These are phyloP conservation scores for Ophiostoma perfectum DNA, from an alignment of 2,329 filamentous ascomycete species.

Conservation along the genomic window DNA sequence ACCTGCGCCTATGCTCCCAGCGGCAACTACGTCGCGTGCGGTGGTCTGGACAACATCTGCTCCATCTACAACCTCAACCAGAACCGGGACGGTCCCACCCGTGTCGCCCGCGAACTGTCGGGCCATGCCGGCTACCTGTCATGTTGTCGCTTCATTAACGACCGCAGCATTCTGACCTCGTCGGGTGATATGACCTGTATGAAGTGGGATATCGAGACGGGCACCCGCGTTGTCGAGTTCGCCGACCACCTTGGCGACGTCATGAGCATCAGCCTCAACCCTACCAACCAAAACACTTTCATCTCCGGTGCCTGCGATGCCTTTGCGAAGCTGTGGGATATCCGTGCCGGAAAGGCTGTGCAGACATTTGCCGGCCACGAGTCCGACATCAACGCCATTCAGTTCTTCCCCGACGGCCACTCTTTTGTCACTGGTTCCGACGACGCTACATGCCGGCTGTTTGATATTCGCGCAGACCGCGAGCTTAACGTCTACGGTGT, in stretches of 20 bases:
- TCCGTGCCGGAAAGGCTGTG: conserved; percentile 93
- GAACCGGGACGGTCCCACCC: conserved; percentile 87
- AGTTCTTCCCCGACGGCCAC: conserved; percentile 98
- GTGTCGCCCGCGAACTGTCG: conserved; percentile 90
- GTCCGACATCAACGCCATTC: conserved; percentile 98
- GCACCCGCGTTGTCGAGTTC: conserved; percentile 94
- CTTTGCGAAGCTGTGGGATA: conserved; percentile 98
- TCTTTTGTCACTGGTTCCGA: conserved; percentile 97
- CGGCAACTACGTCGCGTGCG: conserved; percentile 96
- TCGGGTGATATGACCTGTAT: conserved; percentile 99
- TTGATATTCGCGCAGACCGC: conserved; percentile 94
- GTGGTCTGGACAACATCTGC: conserved; percentile 98
- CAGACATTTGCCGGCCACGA: conserved; percentile 98
- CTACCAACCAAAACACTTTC: conserved; percentile 97
- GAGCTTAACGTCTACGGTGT: conserved; percentile 65
- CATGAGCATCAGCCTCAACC: conserved; percentile 99
- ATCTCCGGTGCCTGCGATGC: conserved; percentile 98
- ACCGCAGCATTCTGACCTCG: conserved; percentile 93
- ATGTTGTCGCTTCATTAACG: conserved; percentile 98
- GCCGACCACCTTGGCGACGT: conserved; percentile 97
- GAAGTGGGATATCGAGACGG: conserved; percentile 99
- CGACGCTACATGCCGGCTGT: conserved; percentile 92
- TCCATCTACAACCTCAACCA: conserved; percentile 99
- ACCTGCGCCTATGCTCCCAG: conserved; percentile 98
- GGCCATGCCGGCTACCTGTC: conserved; percentile 96